A percentile compares a stretch with the other conserved stretches of the same genome.
phyloP scores from a whole-genome alignment of 108 stramenopile genomes.

The Skeletonema potamos region DNA sequence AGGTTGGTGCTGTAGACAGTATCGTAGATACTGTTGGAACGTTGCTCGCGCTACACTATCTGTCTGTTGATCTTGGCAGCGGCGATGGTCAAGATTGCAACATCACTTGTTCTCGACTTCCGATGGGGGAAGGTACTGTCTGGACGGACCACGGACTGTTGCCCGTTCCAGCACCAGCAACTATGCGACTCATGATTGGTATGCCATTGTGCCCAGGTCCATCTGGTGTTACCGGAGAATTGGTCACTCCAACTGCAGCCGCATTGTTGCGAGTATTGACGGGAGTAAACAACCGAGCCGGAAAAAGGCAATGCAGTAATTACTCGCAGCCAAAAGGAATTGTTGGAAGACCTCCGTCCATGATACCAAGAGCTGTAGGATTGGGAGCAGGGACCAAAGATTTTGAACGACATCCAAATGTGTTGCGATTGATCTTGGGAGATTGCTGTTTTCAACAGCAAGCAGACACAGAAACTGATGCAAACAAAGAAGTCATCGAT shows the following conservation, averaged over 20 bases:
- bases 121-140: constrained; percentile 87
- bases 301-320: neutral
- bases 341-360: constrained; percentile 74
- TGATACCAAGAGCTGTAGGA: constrained; percentile 67
- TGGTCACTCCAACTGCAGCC: constrained; percentile 93
- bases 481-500: neutral
- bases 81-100: constrained; percentile 9
- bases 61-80: constrained; percentile 60
- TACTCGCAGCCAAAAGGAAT: constrained; percentile 19
- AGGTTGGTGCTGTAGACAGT: constrained; percentile 91
- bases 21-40: constrained; percentile 94
- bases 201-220: constrained; percentile 90
- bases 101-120: constrained; percentile 77
- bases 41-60: constrained; percentile 71
- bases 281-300: constrained; percentile 8
- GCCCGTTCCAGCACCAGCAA: constrained; percentile 94
- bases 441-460: constrained; percentile 24
- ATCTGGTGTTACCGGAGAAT: constrained; percentile 72
- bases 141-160: constrained; percentile 91
- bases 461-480: neutral
- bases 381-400: constrained; percentile 93
- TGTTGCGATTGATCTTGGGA: constrained; percentile 85
- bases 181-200: constrained; percentile 81
- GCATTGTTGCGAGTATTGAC: constrained; percentile 82
- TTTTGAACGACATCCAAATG: constrained; percentile 88